Evolutionary conservation across 768 basidiomycete species (phyloP), one percentile per base, ranked within the genome.

Genomic region (Crassisporium funariophilum): DNA sequence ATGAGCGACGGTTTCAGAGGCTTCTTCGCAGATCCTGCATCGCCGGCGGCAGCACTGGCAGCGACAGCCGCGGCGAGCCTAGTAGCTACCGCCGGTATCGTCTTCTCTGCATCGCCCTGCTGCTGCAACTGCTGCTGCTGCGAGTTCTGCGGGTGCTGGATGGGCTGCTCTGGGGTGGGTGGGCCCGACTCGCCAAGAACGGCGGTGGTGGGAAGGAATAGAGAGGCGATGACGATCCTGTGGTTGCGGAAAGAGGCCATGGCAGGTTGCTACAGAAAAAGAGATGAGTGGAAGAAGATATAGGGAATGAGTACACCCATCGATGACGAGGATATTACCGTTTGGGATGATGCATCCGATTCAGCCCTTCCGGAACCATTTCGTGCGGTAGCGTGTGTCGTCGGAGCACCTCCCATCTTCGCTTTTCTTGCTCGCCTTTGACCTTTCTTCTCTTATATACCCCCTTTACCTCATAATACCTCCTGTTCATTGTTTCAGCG

Each of bases 191-290:
- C 77, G 61, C 78, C 82, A 33, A 82, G 68, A 35, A 83, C 79
- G 34, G 81, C 80, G 27, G 88, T 87, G 49, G 79, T 80, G 27
- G 90, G 90, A 25, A 91, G 81, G 62, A 92, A 91, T 48, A 91
- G 82, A n/a, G 86, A 85, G 12, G 88, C 90, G 63, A 92, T 83
- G 64, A 91, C 72, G 44, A 87, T 76, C 23, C 90, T 74, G 64
- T 88, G 85, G 66, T 81, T 81, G 45, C 84, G 75, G 60, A 89
- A 78, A 27, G 87, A 83, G 61, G 76, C 76, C 88, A 89, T 89
- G 19, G 29, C 10, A 3, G 29, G n/a, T n/a, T 29, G 27, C 13
- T 29, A 13, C 7, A 29, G 29, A 31, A 31, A n/a, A 31, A 3
- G 29, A 3, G 29, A 11, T 29, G 27, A 31, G n/a, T 5, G 5